These are phyloP conservation scores for Cyberlindnera veronae DNA, from an alignment of 805 yeast genomes.

Conservation along the genomic window DNA sequence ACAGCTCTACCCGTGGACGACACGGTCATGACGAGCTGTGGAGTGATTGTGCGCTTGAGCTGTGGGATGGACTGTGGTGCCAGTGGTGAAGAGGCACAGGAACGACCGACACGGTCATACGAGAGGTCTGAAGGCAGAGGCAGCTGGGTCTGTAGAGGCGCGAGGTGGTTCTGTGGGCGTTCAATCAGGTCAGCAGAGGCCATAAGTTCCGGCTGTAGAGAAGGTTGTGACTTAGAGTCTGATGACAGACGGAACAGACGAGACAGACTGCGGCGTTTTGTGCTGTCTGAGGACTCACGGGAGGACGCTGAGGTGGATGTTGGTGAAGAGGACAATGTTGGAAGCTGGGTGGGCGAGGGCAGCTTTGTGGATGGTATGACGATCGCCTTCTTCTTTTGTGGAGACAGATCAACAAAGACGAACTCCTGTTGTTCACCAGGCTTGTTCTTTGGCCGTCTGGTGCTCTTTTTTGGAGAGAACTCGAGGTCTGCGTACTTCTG, in stretches of 20 bases:
- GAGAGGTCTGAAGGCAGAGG: too few relatives aligned
- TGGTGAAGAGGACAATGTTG: not conserved
- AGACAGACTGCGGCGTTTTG: constrained; percentile 8
- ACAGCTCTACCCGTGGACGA: constrained; percentile 18
- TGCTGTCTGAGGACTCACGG: not conserved
- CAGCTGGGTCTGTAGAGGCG: too few relatives aligned
- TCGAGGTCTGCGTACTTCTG: constrained; percentile 24
- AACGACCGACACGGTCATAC: too few relatives aligned
- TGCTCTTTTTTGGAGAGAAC: constrained; percentile 24
- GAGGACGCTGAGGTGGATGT: constrained; percentile 1
- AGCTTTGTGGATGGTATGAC: too few relatives aligned
- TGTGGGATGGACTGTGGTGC: constrained; percentile 5
- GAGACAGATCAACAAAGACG: constrained; percentile 29
- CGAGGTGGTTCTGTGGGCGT: not conserved
- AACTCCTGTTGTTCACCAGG: constrained; percentile 28
- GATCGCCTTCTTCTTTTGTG: constrained; percentile 27
- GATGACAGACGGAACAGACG: constrained; percentile 16
- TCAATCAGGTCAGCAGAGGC: constrained; percentile 11
- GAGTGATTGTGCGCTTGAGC: constrained; percentile 14
- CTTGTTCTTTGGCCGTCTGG: constrained; percentile 26
- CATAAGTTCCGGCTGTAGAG: constrained; percentile 7
- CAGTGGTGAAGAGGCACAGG: constrained; percentile 7
- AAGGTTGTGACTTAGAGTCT: constrained; percentile 2
- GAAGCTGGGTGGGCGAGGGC: too few relatives aligned
- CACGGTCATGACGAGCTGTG: constrained; percentile 18